phyloP scores from a whole-genome alignment of 202 grass and related monocot genomes.

The Setaria viridis region DNA sequence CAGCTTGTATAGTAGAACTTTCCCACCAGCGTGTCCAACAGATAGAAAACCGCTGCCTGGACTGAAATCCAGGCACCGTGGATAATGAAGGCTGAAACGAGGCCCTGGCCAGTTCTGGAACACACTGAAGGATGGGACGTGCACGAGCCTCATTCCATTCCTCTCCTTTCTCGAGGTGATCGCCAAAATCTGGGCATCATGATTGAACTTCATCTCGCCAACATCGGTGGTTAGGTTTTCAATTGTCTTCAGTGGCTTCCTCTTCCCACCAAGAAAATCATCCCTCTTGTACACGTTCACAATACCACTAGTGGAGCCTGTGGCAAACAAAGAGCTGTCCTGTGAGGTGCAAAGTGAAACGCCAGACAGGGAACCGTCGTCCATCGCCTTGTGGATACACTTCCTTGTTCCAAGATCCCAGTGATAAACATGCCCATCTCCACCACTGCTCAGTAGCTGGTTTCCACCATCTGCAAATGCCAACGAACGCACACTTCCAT shows the following conservation, averaged over 20 bases:
- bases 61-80: slow-evolving; percentile 81
- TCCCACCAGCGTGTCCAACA: slow-evolving; percentile 68
- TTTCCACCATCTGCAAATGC: slow-evolving; percentile 72
- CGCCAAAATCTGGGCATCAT: slow-evolving; percentile 71
- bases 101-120: slow-evolving; percentile 88
- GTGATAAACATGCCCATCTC: slow-evolving; percentile 82
- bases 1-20: slow-evolving; percentile 79
- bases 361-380: slow-evolving; percentile 66
- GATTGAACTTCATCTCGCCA: slow-evolving; percentile 80
- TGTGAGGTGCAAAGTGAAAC: slow-evolving; percentile 62
- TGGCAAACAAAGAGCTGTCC: slow-evolving; percentile 66
- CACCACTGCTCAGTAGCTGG: slow-evolving; percentile 70
- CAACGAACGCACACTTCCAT: slow-evolving; percentile 67
- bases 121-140: slow-evolving; percentile 66
- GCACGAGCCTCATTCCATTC: slow-evolving; percentile 74
- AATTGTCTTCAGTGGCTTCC: slow-evolving; percentile 67
- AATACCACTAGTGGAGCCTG: slow-evolving; percentile 76
- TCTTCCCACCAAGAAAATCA: slow-evolving; percentile 77
- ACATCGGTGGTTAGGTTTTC: slow-evolving; percentile 73
- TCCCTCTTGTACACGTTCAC: slow-evolving; percentile 83
- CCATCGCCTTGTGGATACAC: slow-evolving; percentile 76
- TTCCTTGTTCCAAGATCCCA: slow-evolving; percentile 84
- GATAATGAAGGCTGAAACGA: slow-evolving; percentile 56
- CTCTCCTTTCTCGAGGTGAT: slow-evolving; percentile 73
- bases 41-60: slow-evolving; percentile 76